Conservation (phyloP, 495 filamentous ascomycete species). For the Podospora appendiculata region DNA sequence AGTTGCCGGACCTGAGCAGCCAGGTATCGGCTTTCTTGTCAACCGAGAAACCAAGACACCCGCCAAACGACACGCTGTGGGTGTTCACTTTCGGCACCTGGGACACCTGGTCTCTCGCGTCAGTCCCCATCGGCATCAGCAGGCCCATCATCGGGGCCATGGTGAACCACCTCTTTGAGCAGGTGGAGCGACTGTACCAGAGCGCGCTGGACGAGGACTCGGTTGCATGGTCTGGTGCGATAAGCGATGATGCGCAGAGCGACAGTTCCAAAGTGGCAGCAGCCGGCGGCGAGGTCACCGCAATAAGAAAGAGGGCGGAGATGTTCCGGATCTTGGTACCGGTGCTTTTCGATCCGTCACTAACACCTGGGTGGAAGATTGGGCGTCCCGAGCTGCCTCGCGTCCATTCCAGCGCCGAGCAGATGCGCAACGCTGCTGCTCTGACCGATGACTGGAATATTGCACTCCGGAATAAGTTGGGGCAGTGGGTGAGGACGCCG, state of each 20-base stretch:
- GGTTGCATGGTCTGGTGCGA: constrained; percentile 8
- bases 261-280: not conserved
- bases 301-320: not conserved
- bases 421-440: constrained; percentile 29
- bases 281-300: not conserved
- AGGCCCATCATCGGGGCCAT: constrained; percentile 18
- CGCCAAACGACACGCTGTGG: constrained; percentile 34
- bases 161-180: constrained; percentile 26
- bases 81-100: constrained; percentile 39
- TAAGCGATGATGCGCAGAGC: not conserved
- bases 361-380: constrained; percentile 33
- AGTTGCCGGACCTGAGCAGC: constrained; percentile 28
- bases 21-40: constrained; percentile 35
- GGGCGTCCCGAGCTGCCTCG: constrained; percentile 15
- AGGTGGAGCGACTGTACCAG: constrained; percentile 33
- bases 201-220: constrained; percentile 23
- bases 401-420: constrained; percentile 20
- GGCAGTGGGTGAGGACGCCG: constrained; percentile 14
- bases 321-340: constrained; percentile 36
- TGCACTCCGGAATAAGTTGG: constrained; percentile 13
- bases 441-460: constrained; percentile 27
- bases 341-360: constrained; percentile 34
- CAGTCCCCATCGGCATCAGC: constrained; percentile 27
- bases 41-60: constrained; percentile 7
- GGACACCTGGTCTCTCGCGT: constrained; percentile 40